phyloP scores from a whole-genome alignment of 768 basidiomycete species.

The Peribolospora kevripleyi region DNA sequence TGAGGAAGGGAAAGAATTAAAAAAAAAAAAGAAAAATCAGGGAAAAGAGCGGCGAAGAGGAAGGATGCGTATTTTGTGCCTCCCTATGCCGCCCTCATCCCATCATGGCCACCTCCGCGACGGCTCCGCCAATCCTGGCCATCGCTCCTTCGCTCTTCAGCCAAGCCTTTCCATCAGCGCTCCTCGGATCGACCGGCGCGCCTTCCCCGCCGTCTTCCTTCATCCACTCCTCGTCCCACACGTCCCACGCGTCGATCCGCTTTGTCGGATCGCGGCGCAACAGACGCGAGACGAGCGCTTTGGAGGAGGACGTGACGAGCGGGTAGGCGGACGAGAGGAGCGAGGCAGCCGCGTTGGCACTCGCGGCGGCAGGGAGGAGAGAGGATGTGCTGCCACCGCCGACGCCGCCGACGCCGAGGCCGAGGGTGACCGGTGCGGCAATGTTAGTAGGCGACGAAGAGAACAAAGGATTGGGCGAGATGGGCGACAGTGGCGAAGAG shows the following conservation, averaged over 20 bases:
- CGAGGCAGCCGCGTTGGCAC: slow-evolving; percentile 33
- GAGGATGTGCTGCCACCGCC: background rate
- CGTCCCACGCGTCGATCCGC: slow-evolving; percentile 34
- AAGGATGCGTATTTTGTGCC: too few species aligned
- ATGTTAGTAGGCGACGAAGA: background rate
- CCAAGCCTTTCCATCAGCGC: background rate
- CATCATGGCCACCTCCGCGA: too few species aligned
- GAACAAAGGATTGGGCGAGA: background rate
- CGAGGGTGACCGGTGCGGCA: background rate
- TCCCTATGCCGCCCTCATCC: too few species aligned
- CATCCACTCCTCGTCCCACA: slow-evolving; percentile 38
- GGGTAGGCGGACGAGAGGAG: slow-evolving; percentile 47
- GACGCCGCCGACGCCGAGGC: background rate
- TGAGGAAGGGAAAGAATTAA: too few species aligned
- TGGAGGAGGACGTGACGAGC: slow-evolving; percentile 4
- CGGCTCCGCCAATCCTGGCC: too few species aligned
- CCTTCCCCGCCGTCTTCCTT: slow-evolving; percentile 18
- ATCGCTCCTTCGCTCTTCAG: too few species aligned
- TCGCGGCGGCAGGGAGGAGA: slow-evolving; percentile 18
- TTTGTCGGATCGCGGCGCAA: slow-evolving; percentile 16
- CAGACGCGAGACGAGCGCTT: background rate
- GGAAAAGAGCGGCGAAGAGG: too few species aligned
- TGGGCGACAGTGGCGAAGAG: background rate
- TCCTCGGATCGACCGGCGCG: background rate
- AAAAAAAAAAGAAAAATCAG: too few species aligned